These are phyloP conservation scores for Pisolithus microcarpus DNA, from an alignment of 768 basidiomycete genomes.

Conservation along the genomic window DNA sequence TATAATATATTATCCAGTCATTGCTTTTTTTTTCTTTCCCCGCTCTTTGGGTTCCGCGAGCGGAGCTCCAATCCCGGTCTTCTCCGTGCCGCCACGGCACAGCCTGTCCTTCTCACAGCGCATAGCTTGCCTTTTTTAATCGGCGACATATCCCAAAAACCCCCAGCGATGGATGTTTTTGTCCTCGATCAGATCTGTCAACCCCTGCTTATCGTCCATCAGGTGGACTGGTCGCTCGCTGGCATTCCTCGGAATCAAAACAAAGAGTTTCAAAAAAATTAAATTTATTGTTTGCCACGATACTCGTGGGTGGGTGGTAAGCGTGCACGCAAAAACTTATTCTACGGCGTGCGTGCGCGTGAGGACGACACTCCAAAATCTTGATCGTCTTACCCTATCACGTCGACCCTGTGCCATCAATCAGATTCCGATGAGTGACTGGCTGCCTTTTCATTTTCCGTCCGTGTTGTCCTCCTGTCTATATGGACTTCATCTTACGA, in stretches of 20 bases:
- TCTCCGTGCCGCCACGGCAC: slow-evolving; percentile 23
- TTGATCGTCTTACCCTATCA: slow-evolving; percentile 33
- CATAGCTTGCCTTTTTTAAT: slow-evolving; percentile 19
- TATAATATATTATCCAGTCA: slow-evolving; percentile 9
- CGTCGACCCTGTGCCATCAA: slow-evolving; percentile 25
- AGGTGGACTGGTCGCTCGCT: background rate
- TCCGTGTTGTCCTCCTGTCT: slow-evolving; percentile 5
- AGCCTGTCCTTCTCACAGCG: slow-evolving; percentile 14
- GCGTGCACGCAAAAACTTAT: background rate
- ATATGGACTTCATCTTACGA: slow-evolving; percentile 16
- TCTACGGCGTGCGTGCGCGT: background rate
- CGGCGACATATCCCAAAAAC: slow-evolving; percentile 21
- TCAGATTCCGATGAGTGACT: slow-evolving; percentile 22
- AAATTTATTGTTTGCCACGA: slow-evolving; percentile 4
- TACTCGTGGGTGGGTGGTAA: background rate
- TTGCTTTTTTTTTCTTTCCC: background rate
- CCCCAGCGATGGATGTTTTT: slow-evolving; percentile 6
- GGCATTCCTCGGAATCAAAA: slow-evolving; percentile 6
- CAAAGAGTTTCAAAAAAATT: background rate
- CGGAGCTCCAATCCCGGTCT: slow-evolving; percentile 20
- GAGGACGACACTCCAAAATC: slow-evolving; percentile 17
- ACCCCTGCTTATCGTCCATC: background rate
- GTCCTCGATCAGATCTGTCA: background rate
- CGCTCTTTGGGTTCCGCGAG: slow-evolving; percentile 11
- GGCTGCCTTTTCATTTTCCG: slow-evolving; percentile 15